Evolutionary conservation across 202 grass and related monocot species (phyloP), one percentile per base, ranked within the genome.

Genomic region (Saccharum hybrid): DNA sequence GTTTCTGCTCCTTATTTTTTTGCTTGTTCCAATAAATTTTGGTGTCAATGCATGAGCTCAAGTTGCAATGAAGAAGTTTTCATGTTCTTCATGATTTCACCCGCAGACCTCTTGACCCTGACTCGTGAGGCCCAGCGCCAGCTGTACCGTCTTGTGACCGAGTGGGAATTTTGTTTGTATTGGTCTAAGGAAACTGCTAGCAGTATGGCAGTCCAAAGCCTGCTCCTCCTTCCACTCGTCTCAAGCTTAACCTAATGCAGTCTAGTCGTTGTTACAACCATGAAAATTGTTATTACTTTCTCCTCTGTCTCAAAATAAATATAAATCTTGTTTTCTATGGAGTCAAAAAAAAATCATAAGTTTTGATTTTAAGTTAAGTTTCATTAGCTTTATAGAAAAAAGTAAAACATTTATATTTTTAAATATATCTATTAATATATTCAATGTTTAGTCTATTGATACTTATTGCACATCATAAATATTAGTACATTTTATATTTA

Each of bases 81-180:
- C 93, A 90, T 77, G 89, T 62, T 74, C 82, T 79, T 97, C 76
- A 97, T 91, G 62, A 97, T 94, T 93, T 90, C 78, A 77, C 73
- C 82, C 36, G 67, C 69, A 81, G 84, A 77, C 78, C 57, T 73
- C 70, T 22, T 56, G 81, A 74, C 64, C 34, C 33, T 33, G 33
- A 33, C 33, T 33, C 33, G 33, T 21, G 49, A 80, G 81, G 66
- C 33, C 39, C 54, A 49, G 8, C 1, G n/a, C 43, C 8, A 52
- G 43, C 66, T 70, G 83, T 85, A 87, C 52, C 73, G 42, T 74
- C 69, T 75, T 75, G 64, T 66, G 64, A 80, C 64, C 36, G 77
- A 45, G 42, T 61, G 46, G n/a, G 8, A 63, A 77, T 68, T 89
- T 86, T 84, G 49, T 69, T 59, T 69, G 18, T 68, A 73, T 63